Evolutionary conservation across 495 filamentous ascomycete species (phyloP), one percentile per base, ranked within the genome.

Genomic region (Ascodesmis nigricans): DNA sequence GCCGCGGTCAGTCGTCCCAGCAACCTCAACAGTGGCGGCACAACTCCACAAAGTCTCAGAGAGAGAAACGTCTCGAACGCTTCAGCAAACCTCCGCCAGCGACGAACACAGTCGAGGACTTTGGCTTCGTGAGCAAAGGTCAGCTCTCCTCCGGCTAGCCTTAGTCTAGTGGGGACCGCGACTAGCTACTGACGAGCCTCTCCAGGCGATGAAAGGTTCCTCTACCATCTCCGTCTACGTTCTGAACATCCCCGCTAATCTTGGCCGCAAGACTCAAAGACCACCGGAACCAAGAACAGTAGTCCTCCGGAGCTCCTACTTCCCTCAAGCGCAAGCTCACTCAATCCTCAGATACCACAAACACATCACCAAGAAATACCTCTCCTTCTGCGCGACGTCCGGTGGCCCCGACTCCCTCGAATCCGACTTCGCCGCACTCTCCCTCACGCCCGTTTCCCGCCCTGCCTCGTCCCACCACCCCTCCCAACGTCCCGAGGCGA

Each of bases 351-450:
- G 63, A 21, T 93, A 90, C 63, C 92, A 77, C 55, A 63, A 74
- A 44, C 80, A 68, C 49, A 84, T 95, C 41, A 66, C 77, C 35
- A 67, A 78, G 43, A 71, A 79, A 33, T 97, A 87, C 57, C 73
- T 90, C 62, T 67, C 64, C 40, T 87, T 92, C 55, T 87, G 80
- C 57, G 75, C 75, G 27, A 53, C 62, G 8, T 64, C 68, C 19
- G 66, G 64, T 33, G 63, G 69, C 48, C 58, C 66, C 21, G 69
- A 76, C 40, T 64, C 71, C 36, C 67, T 93, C 18, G 67, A 80
- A 38, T 63, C 64, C 36, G 71, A 73, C 33, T 78, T 90, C 43
- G 65, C 75, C 4, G 67, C 67, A 2, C 64, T 87, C 21, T 57
- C 67, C 29, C 38, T 70, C 24, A 45, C 41, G 45, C 21, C 38